These are phyloP conservation scores for Senna tora DNA, from an alignment of 306 rosid genomes.

Conservation along the genomic window DNA sequence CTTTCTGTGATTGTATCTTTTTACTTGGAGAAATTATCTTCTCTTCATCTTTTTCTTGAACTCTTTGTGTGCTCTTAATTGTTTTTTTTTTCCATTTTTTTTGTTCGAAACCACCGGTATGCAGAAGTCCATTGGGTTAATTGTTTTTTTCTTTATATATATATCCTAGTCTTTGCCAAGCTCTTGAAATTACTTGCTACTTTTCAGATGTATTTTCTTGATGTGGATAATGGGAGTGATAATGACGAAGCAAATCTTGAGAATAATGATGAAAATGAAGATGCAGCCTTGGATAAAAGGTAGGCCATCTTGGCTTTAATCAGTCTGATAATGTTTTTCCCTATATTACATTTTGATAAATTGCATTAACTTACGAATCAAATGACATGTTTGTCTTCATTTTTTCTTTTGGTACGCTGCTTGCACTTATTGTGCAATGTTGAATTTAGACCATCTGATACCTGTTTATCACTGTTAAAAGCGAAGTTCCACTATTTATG, in stretches of 20 bases:
- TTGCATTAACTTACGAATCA: not conserved
- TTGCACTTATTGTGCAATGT: conserved; percentile 1
- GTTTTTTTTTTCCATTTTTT: too few relatives aligned
- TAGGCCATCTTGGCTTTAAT: conserved; percentile 33
- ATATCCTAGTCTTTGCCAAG: not conserved
- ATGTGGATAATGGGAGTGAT: conserved; percentile 70
- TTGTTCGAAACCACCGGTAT: too few relatives aligned
- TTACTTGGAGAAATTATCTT: not conserved
- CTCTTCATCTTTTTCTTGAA: not conserved
- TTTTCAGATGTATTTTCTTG: conserved; percentile 78
- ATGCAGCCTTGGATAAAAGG: conserved; percentile 61
- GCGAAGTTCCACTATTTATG: not conserved
- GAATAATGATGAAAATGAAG: conserved; percentile 53
- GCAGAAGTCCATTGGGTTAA: too few relatives aligned
- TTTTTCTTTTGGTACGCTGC: not conserved
- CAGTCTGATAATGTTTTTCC: not conserved
- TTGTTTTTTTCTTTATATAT: too few relatives aligned
- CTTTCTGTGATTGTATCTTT: not conserved
- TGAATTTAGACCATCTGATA: conserved; percentile 10
- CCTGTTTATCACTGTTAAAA: conserved; percentile 17
- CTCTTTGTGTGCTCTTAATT: not conserved
- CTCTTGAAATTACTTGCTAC: conserved; percentile 12
- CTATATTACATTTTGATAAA: not conserved
- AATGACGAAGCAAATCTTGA: conserved; percentile 58
- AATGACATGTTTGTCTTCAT: conserved; percentile 1